Evolutionary conservation across 371 early-diverging fungal species (phyloP).

Genomic region (Circinella minor): DNA sequence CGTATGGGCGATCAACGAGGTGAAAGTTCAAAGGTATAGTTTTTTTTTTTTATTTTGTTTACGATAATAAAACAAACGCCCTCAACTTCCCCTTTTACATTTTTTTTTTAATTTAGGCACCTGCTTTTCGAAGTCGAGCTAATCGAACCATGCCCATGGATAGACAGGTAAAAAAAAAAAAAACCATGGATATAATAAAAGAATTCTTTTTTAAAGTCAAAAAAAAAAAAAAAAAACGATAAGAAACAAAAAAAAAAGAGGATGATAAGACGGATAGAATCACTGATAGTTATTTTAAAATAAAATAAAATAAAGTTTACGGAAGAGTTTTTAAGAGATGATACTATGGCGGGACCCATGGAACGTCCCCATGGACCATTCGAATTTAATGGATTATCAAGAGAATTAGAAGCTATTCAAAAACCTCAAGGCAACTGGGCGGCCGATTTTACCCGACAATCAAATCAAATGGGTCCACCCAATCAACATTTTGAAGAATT

Average conservation of each 20-base stretch:
- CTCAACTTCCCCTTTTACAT: no score
- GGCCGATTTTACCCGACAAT: slow-evolving; percentile 68
- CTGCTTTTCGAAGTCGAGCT: slow-evolving; percentile 36
- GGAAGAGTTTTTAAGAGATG: slow-evolving; percentile 53
- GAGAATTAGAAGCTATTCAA: slow-evolving; percentile 60
- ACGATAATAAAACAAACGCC: no score
- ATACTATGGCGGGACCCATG: slow-evolving; percentile 25
- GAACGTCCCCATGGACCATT: slow-evolving; percentile 46
- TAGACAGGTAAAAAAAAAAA: slow-evolving; percentile 26
- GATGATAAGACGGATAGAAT: no score
- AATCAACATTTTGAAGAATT: slow-evolving; percentile 60
- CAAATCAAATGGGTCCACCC: slow-evolving; percentile 29
- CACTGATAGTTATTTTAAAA: background rate
- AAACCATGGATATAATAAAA: no score
- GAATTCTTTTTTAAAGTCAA: background rate
- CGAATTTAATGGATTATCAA: slow-evolving; percentile 59
- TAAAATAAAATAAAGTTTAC: slow-evolving; percentile 38
- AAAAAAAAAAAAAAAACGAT: no score
- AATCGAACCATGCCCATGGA: slow-evolving; percentile 14
- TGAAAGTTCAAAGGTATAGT: slow-evolving; percentile 57
- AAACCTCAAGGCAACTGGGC: slow-evolving; percentile 62
- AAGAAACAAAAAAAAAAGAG: no score
- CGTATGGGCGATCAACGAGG: slow-evolving; percentile 56
- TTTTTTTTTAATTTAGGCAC: background rate
- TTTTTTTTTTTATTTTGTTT: background rate